Base-by-base conservation (phyloP, 2,329 filamentous ascomycete species). In the Conoideocrella luteorostrata region DNA sequence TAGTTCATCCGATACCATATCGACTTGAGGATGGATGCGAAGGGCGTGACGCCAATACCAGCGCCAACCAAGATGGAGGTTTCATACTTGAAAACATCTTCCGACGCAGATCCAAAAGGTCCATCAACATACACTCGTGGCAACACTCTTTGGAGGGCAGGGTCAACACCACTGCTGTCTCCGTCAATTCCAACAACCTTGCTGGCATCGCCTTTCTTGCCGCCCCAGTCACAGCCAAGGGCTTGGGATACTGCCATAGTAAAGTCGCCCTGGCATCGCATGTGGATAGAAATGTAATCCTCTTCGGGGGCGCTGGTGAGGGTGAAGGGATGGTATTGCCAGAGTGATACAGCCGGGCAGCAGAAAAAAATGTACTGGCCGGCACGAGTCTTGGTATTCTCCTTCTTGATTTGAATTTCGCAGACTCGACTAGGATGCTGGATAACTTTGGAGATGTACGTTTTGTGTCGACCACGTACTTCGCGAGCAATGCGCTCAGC, bases 1-100 rank as follows among this genome's bases (percentile, higher is more conserved):
- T 88, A 90, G 73, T 89, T 91, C 83, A 91, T 89, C 39, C 87
- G 80, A 71, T 93, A 94, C 88, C 88, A 94, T 66, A 94, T 91
- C 42, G 84, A 89, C 72, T 94, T 94, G 58, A 91, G 75, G 54
- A 91, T 90, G 0, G 85, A 88, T 11, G 86, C 86, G 66, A 89
- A 91, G 0, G 86, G 86, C n/a, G 86, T 91, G 11, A 90, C 86
- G 52, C 86, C 86, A 51, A 91, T 91, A 63, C 86, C 86, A 1
- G 86, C 87, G 47, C 86, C 86, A 47, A 86, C 83, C n/a, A 91
- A 76, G 21, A 90, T 71, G 5, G 86, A 78, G 30, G 88, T 75
- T 66, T 91, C 86, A 62, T 88, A 90, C 66, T 90, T 93, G 74
- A 93, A 93, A 36, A 94, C 87, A 55, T 93, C 87, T 59, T 93